Conservation (phyloP, 441 rosid genomes). For the Geranium incanum region DNA sequence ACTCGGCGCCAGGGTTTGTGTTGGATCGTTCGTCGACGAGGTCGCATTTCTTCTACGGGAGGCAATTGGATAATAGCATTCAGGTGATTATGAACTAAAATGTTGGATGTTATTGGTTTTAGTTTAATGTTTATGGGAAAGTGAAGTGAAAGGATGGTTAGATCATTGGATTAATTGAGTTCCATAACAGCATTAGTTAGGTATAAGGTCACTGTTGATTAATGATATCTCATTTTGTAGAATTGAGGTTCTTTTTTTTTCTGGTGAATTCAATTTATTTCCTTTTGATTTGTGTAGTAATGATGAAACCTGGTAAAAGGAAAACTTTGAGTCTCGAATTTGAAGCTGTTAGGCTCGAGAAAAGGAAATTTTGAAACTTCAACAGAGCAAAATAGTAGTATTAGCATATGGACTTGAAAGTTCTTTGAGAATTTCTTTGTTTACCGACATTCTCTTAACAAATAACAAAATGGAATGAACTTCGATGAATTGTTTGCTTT, state of each 20-base stretch:
- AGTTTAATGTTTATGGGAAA: slow-evolving; percentile 1
- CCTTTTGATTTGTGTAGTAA: background rate
- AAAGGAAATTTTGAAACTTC: background rate
- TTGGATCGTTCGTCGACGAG: slow-evolving; percentile 62
- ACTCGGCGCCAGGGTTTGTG: slow-evolving; percentile 70
- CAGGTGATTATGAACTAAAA: slow-evolving; percentile 31
- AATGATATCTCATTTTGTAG: background rate
- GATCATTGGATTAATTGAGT: background rate
- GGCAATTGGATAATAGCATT: slow-evolving; percentile 61
- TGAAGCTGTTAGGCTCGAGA: background rate
- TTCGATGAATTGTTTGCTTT: background rate
- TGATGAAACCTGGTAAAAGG: background rate
- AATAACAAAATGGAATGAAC: background rate
- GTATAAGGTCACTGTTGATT: slow-evolving; percentile 1
- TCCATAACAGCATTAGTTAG: background rate
- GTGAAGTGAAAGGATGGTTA: background rate
- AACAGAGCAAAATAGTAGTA: background rate
- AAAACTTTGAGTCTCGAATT: background rate
- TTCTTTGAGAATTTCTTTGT: background rate
- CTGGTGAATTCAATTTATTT: background rate
- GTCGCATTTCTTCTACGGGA: slow-evolving; percentile 59
- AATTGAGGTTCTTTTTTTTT: background rate
- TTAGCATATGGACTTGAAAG: background rate
- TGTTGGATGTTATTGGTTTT: background rate
- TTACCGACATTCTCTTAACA: background rate